Base-by-base conservation (phyloP, 1,284 basidiomycete species). In the Singerocomus inundabilis region DNA sequence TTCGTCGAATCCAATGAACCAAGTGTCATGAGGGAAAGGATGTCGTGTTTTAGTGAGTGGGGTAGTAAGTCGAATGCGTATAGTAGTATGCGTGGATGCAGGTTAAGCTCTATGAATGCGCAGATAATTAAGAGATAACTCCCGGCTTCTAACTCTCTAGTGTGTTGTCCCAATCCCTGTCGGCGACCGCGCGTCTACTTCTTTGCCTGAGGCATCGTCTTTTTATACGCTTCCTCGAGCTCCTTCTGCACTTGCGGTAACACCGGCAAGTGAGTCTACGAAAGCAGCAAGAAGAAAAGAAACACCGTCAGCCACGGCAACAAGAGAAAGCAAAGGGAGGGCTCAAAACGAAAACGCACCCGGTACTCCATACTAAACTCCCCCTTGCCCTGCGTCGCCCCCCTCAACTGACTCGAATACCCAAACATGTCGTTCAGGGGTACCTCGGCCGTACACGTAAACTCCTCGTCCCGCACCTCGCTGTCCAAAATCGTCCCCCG, bases 391-490 rank as follows among this genome's bases (percentile, higher is more conserved):
- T 99, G 96, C 0, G 96, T 99, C 57, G 86, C 84, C 6, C 96
- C 96, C 53, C 97, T 84, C 45, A 99, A 75, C 61, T 91, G 88
- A 63, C 85, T 91, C 26, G 92, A 94, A 68, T 96, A 99, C 29
- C 96, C 96, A 69, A 99, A 99, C 97, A 99, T 99, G 66, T 99
- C 96, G 71, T 96, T 98, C 69, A 99, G 72, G 9, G 91, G 87
- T 13, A 99, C 95, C 67, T 98, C 96, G 26, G 93, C 93, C 21
- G 81, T 80, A 49, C 90, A 82, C 2, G 92, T 94, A 66, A 99
- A 98, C 73, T 99, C 96, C 64, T 99, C 97, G 61, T 98, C 95
- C 37, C 95, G 84, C 31, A 98, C 88, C 72, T 99, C 97, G 56
- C 92, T 97, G 64, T 98, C 96, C 44, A 96, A 78, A 62, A 99